phyloP scores from a whole-genome alignment of 441 rosid genomes.

The Isatis lusitanica region DNA sequence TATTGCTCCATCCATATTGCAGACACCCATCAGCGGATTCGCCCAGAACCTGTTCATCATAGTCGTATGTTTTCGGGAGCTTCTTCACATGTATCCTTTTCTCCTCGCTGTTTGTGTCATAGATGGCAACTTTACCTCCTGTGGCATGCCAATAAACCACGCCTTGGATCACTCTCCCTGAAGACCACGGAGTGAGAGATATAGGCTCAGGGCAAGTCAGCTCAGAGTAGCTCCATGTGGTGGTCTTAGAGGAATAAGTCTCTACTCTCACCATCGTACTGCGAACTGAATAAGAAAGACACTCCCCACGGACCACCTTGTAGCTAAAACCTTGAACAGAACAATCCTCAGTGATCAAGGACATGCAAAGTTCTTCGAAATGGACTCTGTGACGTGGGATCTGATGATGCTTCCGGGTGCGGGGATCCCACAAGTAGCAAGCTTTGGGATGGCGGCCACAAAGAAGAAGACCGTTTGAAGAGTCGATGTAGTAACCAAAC shows the following conservation, averaged over 20 bases:
- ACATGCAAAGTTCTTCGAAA: slow-evolving; percentile 56
- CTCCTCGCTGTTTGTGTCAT: slow-evolving; percentile 45
- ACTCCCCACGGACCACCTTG: slow-evolving; percentile 57
- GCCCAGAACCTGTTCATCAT: slow-evolving; percentile 53
- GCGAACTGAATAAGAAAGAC: slow-evolving; percentile 37
- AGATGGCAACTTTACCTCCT: slow-evolving; percentile 48
- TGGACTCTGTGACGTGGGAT: slow-evolving; percentile 56
- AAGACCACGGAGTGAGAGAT: slow-evolving; percentile 51
- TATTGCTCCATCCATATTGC: slow-evolving; percentile 58
- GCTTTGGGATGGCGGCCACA: slow-evolving; percentile 68
- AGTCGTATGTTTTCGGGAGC: slow-evolving; percentile 51
- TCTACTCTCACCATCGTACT: slow-evolving; percentile 44
- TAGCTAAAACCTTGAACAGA: slow-evolving; percentile 41
- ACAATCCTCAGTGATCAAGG: slow-evolving; percentile 50
- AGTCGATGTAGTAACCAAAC: slow-evolving; percentile 64
- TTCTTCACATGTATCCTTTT: slow-evolving; percentile 39
- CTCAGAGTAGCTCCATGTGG: slow-evolving; percentile 55
- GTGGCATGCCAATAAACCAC: slow-evolving; percentile 55
- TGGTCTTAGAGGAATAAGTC: slow-evolving; percentile 49
- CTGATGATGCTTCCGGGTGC: slow-evolving; percentile 35
- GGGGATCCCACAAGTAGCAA: slow-evolving; percentile 56
- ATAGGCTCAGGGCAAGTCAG: slow-evolving; percentile 45
- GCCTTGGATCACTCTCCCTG: slow-evolving; percentile 46
- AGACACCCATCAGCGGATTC: slow-evolving; percentile 55
- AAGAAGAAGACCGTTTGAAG: slow-evolving; percentile 55